phyloP scores from a whole-genome alignment of 2,329 filamentous ascomycete species.

The Coleophoma eucalyptorum region DNA sequence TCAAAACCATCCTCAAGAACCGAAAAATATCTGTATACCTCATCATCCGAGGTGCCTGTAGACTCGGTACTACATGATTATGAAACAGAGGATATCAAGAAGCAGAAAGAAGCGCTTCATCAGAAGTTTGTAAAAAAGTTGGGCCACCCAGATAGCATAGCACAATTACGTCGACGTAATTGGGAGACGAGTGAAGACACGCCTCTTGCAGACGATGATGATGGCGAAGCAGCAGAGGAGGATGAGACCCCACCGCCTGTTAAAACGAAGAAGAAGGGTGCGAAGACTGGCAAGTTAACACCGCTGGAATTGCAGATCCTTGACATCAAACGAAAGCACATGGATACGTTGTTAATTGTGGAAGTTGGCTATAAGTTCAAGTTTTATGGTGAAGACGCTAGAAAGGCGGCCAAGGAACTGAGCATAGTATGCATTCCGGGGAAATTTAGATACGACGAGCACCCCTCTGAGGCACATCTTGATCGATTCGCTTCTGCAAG shows the following conservation, averaged over 20 bases:
- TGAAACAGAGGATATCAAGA: constrained; percentile 44
- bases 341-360: constrained; percentile 86
- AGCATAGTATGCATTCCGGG: constrained; percentile 96
- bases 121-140: constrained; percentile 86
- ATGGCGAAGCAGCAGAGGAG: constrained; percentile 53
- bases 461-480: constrained; percentile 87
- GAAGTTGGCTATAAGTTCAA: constrained; percentile 98
- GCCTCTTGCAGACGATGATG: constrained; percentile 41
- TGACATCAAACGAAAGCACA: constrained; percentile 87
- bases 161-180: constrained; percentile 59
- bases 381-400: constrained; percentile 94
- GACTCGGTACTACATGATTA: constrained; percentile 38
- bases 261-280: constrained; percentile 64
- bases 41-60: constrained; percentile 27
- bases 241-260: constrained; percentile 45
- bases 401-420: constrained; percentile 82
- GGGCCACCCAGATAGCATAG: constrained; percentile 78
- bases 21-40: constrained; percentile 48
- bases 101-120: constrained; percentile 69
- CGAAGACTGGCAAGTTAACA: constrained; percentile 75
- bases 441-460: constrained; percentile 91
- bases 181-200: constrained; percentile 49
- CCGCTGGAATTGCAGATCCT: constrained; percentile 92
- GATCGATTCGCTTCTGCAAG: constrained; percentile 93
- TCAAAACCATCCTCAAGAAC: constrained; percentile 37